Evolutionary conservation across 805 yeast genomes (phyloP), one percentile per base, ranked within the genome.

Genomic region (Zygoascus flipseniorum): DNA sequence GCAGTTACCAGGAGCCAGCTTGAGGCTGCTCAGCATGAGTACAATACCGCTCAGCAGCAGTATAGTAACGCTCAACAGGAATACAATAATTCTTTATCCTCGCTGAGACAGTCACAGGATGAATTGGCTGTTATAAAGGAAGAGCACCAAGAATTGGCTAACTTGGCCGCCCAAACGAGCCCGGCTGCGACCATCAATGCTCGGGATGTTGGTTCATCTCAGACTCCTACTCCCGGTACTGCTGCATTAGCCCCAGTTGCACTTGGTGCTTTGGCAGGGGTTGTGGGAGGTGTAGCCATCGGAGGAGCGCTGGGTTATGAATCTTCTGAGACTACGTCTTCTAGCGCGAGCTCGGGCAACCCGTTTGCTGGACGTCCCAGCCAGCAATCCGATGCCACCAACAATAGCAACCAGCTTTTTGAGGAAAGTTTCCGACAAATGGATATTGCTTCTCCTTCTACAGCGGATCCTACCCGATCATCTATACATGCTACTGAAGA

Each of bases 1-100:
- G 77, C 83, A 45, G 87, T 88, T 43, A 80, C 80, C 60, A 74
- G 80, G 52, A 82, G 85, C 43, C 96, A 89, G 65, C 75, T 84
- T 48, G 83, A 80, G 43, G 80, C 85, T 4, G 71, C 78, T n/a
- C 76, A 85, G 58, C 68, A 78, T 19, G 78, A 78, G 56, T 70
- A 23, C 6, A 23, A 6, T 6, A 23, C 6, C 28, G 28, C 28
- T 23, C 28, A 23, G 28, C 28, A 23, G 28, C 28, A 23, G 28
- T 23, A 23, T 23, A 23, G 6, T 6, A 23, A 76, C 35, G 64
- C 52, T 31, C 56, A 52, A 26, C 59, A 58, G 23, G 50, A 55
- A 8, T n/a, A 35, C 5, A 3, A 11, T 5, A n/a, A 11, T 8
- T 11, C 39, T 3, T 3, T 13, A 31, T 42, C 52, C 6, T 57